phyloP scores from a whole-genome alignment of 148 eudicot species.

The Suaeda aralocaspica region DNA sequence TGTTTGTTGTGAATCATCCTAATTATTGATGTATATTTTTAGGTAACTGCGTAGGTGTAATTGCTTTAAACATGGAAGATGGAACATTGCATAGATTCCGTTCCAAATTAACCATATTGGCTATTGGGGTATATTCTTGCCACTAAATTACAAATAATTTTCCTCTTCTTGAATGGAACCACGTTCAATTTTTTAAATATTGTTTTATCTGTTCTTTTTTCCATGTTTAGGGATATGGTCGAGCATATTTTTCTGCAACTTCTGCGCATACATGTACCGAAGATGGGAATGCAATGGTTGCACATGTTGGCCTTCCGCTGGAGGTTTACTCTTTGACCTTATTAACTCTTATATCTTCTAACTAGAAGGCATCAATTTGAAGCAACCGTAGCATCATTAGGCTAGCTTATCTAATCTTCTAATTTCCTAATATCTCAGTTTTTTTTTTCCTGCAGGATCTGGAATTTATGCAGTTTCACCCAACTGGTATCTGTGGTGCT shows the following conservation, averaged over 20 bases:
- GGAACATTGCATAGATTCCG: constrained; percentile 90
- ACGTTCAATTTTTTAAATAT: too few relatives aligned
- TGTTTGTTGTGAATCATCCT: neutral
- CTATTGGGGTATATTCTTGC: constrained; percentile 73
- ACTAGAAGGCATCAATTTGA: neutral
- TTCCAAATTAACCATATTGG: constrained; percentile 79
- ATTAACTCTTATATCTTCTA: neutral
- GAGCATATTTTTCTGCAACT: constrained; percentile 96
- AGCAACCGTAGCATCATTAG: constrained; percentile 10
- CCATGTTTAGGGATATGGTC: constrained; percentile 76
- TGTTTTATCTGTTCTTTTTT: too few relatives aligned
- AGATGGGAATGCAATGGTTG: constrained; percentile 98
- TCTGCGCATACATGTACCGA: constrained; percentile 99
- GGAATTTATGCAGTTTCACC: constrained; percentile 97
- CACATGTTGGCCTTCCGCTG: constrained; percentile 93
- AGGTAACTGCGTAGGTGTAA: constrained; percentile 96
- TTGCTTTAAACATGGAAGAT: constrained; percentile 96
- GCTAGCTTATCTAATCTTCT: neutral
- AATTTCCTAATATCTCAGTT: neutral
- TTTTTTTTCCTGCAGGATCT: constrained; percentile 66
- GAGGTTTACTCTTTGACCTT: constrained; percentile 42
- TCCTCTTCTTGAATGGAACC: neutral
- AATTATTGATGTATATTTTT: constrained; percentile 16
- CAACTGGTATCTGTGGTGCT: constrained; percentile 97
- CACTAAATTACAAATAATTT: neutral